Conservation (phyloP, 805 yeast genomes). For the Candida nitratophila region DNA sequence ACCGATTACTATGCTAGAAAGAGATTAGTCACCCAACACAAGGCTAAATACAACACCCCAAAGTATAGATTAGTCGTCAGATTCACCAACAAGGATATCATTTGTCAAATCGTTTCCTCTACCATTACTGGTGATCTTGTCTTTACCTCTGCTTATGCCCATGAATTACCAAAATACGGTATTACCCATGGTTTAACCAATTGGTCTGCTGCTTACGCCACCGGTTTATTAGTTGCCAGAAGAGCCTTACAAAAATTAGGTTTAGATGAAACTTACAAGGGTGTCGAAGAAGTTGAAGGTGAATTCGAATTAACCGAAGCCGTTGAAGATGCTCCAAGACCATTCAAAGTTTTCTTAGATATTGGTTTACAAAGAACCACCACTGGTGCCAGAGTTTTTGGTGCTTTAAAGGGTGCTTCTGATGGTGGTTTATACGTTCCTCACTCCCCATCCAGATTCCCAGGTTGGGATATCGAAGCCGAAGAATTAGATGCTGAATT, state of each 20-base stretch:
- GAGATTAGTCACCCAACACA: constrained; percentile 99
- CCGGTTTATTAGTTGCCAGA: constrained; percentile 97
- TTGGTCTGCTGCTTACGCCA: constrained; percentile 99
- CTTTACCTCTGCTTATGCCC: constrained; percentile 96
- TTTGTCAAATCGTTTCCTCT: constrained; percentile 94
- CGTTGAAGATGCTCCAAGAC: constrained; percentile 98
- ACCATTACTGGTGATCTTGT: constrained; percentile 96
- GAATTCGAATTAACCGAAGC: constrained; percentile 98
- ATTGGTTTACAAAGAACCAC: constrained; percentile 99
- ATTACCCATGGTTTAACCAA: constrained; percentile 97
- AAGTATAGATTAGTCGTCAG: constrained; percentile 99
- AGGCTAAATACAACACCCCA: constrained; percentile 99
- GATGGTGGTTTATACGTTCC: constrained; percentile 99
- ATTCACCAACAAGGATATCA: constrained; percentile 99
- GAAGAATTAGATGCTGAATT: constrained; percentile 97
- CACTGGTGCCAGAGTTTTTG: constrained; percentile 99
- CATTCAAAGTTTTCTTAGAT: constrained; percentile 99
- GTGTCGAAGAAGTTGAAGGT: constrained; percentile 99
- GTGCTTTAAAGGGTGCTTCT: constrained; percentile 99
- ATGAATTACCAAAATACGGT: constrained; percentile 97
- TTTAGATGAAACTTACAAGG: constrained; percentile 94
- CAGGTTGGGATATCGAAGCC: constrained; percentile 99
- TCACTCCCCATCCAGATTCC: constrained; percentile 99
- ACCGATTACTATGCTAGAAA: constrained; percentile 99
- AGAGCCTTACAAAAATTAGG: constrained; percentile 97